Percentiles rank a stretch among this genome's conserved stretches.
These are phyloP conservation scores for Alternaria triticimaculans DNA, from an alignment of 2,329 filamentous ascomycete genomes.

Conservation along the genomic window DNA sequence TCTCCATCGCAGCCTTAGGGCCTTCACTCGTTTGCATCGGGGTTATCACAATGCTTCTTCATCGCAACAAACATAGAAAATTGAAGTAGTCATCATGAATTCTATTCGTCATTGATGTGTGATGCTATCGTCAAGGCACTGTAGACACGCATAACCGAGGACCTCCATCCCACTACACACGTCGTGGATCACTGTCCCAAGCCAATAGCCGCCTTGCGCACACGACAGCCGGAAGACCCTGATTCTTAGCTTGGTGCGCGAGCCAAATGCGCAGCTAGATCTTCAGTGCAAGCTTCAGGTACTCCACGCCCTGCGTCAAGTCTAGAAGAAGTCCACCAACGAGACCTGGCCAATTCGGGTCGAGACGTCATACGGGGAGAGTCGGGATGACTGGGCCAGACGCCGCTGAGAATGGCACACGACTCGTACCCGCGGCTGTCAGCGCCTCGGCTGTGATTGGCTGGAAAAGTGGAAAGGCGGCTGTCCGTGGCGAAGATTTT, in stretches of 20 bases:
- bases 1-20: background rate
- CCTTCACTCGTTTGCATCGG: background rate
- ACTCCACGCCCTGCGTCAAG: slow-evolving; percentile 14
- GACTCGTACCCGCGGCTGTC: slow-evolving; percentile 7
- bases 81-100: background rate
- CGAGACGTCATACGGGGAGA: slow-evolving; percentile 30
- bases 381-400: slow-evolving; percentile 18
- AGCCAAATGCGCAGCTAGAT: background rate
- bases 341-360: background rate
- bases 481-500: slow-evolving; percentile 12
- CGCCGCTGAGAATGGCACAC: slow-evolving; percentile 14
- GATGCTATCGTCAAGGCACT: background rate
- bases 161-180: background rate
- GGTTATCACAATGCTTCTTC: background rate
- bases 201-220: background rate
- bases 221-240: slow-evolving; percentile 12
- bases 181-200: background rate
- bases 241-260: slow-evolving; percentile 3
- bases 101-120: background rate
- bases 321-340: slow-evolving; percentile 9
- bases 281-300: slow-evolving; percentile 7
- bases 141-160: background rate
- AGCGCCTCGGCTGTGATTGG: slow-evolving; percentile 15
- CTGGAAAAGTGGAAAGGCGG: background rate
- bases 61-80: background rate